Evolutionary conservation across 345 rosid species (phyloP).

Genomic region (Gossypium bickii): DNA sequence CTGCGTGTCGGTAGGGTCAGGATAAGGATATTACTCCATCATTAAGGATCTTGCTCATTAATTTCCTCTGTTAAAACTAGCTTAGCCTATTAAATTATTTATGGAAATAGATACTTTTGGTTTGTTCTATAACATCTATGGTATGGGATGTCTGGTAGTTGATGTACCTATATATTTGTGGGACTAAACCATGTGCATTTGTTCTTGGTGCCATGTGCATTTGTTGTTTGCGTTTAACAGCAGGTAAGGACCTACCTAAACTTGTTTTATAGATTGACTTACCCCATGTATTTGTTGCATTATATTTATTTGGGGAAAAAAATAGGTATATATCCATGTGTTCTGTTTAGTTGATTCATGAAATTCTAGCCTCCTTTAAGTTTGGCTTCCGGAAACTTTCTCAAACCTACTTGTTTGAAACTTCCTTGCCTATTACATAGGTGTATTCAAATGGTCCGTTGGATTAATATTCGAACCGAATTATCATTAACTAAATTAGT

Average conservation of each 20-base stretch:
- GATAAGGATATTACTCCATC: neutral
- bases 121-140: neutral
- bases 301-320: neutral
- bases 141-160: neutral
- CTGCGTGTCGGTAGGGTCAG: too few relatives aligned
- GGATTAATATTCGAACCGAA: too few relatives aligned
- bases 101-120: neutral
- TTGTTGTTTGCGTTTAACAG: constrained; percentile 14
- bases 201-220: constrained; percentile 31
- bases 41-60: neutral
- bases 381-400: too few relatives aligned
- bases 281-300: neutral
- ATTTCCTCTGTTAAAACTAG: neutral
- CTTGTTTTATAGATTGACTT: constrained; percentile 9
- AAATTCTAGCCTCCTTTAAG: too few relatives aligned
- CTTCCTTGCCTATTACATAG: too few relatives aligned
- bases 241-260: constrained; percentile 20
- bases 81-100: constrained; percentile 8
- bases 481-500: too few relatives aligned
- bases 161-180: neutral
- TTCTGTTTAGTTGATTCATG: too few relatives aligned
- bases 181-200: constrained; percentile 30
- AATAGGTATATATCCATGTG: too few relatives aligned
- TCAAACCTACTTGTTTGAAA: too few relatives aligned
- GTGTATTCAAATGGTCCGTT: too few relatives aligned